These are phyloP conservation scores for Mycocentrospora acerina DNA, from an alignment of 2,329 filamentous ascomycete species.

Conservation along the genomic window DNA sequence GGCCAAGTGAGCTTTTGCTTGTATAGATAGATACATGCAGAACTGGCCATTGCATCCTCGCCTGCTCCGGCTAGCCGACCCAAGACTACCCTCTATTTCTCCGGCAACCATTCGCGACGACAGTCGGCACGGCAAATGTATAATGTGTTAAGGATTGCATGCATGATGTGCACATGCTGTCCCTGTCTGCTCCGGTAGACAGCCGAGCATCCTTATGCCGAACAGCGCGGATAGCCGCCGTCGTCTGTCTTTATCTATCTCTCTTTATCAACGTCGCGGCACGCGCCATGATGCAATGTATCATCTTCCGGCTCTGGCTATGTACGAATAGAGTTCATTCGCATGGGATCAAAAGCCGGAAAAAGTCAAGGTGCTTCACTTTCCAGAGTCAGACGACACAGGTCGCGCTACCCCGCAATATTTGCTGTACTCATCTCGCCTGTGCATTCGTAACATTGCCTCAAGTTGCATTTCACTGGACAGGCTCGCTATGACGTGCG, in stretches of 20 bases:
- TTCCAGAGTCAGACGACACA: slow-evolving; percentile 11
- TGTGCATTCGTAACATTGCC: slow-evolving; percentile 10
- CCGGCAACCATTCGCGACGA: slow-evolving; percentile 5
- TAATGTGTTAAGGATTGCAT: slow-evolving; percentile 19
- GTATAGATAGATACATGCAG: slow-evolving; percentile 8
- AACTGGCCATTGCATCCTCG: background rate
- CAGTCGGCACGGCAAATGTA: slow-evolving; percentile 8
- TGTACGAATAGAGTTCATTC: too few species aligned
- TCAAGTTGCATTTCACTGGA: slow-evolving; percentile 5
- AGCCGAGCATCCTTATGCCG: slow-evolving; percentile 11
- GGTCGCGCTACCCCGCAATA: slow-evolving; percentile 24
- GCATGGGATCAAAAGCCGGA: background rate
- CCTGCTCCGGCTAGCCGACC: slow-evolving; percentile 1
- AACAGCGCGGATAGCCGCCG: slow-evolving; percentile 18
- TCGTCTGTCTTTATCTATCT: slow-evolving; percentile 7
- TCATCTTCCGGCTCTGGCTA: background rate
- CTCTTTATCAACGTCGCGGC: slow-evolving; percentile 5
- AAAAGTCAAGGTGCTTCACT: slow-evolving; percentile 2
- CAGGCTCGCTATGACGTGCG: slow-evolving; percentile 14
- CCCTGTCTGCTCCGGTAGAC: slow-evolving; percentile 7
- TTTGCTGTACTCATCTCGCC: slow-evolving; percentile 7
- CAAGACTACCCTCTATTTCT: background rate
- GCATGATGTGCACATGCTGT: slow-evolving; percentile 14
- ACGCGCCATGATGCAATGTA: background rate
- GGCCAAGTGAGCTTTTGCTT: slow-evolving; percentile 3